Percentiles rank a stretch among this genome's conserved stretches.
These are phyloP conservation scores for Collybiopsis confluens DNA, from an alignment of 768 basidiomycete species.

Conservation along the genomic window DNA sequence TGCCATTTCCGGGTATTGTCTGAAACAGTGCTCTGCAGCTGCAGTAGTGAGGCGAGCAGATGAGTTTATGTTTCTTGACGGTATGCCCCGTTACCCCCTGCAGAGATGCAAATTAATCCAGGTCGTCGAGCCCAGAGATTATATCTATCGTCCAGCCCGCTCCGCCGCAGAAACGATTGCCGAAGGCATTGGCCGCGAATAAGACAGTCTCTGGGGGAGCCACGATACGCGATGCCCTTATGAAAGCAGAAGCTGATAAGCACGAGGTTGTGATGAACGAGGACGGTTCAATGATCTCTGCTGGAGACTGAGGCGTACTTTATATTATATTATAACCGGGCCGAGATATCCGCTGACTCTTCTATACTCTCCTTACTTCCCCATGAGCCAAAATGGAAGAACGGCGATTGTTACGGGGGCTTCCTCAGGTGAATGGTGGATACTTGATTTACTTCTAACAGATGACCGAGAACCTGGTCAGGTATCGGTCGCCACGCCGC, in stretches of 20 bases:
- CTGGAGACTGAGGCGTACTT: too few species aligned
- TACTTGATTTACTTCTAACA: neutral
- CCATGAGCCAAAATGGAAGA: conserved; percentile 8
- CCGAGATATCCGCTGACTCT: neutral
- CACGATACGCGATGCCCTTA: too few species aligned
- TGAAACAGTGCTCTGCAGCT: conserved; percentile 34
- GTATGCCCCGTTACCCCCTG: conserved; percentile 39
- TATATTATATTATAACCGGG: neutral
- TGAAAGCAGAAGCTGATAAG: too few species aligned
- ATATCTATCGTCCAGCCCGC: conserved; percentile 1
- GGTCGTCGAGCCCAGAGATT: neutral
- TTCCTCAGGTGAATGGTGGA: conserved; percentile 51
- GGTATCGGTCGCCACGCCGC: conserved; percentile 67
- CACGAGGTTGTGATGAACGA: too few species aligned
- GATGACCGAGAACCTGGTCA: conserved; percentile 13
- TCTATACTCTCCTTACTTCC: conserved; percentile 22
- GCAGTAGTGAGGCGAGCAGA: conserved; percentile 61
- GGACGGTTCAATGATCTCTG: too few species aligned
- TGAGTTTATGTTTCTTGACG: conserved; percentile 77
- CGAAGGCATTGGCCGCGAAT: neutral
- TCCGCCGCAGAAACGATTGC: conserved; percentile 2
- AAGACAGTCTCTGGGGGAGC: neutral
- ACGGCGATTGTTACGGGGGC: conserved; percentile 38
- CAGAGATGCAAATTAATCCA: neutral
- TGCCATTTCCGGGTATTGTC: neutral